Conservation (phyloP, 306 rosid genomes). For the Prunus mume region DNA sequence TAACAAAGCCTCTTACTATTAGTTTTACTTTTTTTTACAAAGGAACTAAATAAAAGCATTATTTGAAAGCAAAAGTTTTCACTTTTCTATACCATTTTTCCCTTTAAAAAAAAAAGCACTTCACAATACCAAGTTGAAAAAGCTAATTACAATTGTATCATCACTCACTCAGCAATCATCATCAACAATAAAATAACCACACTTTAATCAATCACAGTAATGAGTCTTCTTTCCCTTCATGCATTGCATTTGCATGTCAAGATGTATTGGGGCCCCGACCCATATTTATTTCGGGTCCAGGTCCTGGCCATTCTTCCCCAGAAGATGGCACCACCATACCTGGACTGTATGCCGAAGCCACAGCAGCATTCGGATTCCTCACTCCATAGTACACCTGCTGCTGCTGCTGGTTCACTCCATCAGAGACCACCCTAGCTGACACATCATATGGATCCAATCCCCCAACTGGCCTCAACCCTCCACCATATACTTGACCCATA, state of each 20-base stretch:
- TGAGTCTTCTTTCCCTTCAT: not conserved
- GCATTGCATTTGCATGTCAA: constrained; percentile 1
- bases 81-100: not conserved
- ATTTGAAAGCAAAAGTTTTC: not conserved
- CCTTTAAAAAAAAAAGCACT: too few relatives aligned
- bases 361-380: constrained; percentile 26
- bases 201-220: constrained; percentile 16
- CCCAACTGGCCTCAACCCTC: constrained; percentile 41
- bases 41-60: not conserved
- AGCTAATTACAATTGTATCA: not conserved
- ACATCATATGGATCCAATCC: constrained; percentile 44
- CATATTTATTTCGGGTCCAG: constrained; percentile 34
- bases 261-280: constrained; percentile 46
- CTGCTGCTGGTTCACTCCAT: constrained; percentile 36
- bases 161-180: not conserved
- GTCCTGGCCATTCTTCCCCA: constrained; percentile 50
- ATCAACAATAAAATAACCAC: not conserved
- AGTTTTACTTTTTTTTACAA: not conserved
- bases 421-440: constrained; percentile 27
- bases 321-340: constrained; percentile 41
- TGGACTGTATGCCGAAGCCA: constrained; percentile 25
- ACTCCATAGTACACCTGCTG: constrained; percentile 51
- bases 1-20: not conserved
- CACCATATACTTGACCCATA: constrained; percentile 49
- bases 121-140: not conserved